Evolutionary conservation across 208 protist species (phyloP).

Genomic region (Acanthamoeba divionensis): DNA sequence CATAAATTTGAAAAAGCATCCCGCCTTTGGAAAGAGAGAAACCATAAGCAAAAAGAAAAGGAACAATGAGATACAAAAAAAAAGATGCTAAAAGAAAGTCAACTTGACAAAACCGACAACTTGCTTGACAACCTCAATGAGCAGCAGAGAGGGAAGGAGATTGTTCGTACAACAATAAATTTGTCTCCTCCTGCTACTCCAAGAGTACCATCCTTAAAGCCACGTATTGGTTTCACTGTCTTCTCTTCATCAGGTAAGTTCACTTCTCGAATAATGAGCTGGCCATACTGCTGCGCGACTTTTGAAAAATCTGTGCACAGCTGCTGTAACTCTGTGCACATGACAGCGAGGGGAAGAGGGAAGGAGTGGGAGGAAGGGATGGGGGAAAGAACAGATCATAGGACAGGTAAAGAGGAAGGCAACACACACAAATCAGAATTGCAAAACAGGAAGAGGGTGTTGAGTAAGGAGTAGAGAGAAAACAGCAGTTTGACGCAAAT

Average conservation of each 20-base stretch:
- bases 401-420: too few relatives aligned
- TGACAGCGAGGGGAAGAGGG: too few relatives aligned
- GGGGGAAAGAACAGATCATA: background rate
- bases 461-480: too few relatives aligned
- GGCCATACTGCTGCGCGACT: background rate
- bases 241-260: background rate
- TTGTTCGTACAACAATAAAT: conserved; percentile 19
- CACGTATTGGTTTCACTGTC: background rate
- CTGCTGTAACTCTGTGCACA: background rate
- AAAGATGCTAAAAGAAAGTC: background rate
- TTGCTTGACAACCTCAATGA: too few relatives aligned
- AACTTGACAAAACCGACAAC: too few relatives aligned
- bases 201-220: background rate
- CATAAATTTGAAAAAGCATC: conserved; percentile 60
- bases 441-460: too few relatives aligned
- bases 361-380: background rate
- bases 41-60: too few relatives aligned
- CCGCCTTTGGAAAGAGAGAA: background rate
- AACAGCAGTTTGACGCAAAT: too few relatives aligned
- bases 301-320: conserved; percentile 17
- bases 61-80: background rate
- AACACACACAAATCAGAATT: too few relatives aligned
- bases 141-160: too few relatives aligned
- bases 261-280: conserved; percentile 33
- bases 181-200: conserved; percentile 48